phyloP scores from a whole-genome alignment of 805 yeast genomes.

The Hanseniaspora singularis region DNA sequence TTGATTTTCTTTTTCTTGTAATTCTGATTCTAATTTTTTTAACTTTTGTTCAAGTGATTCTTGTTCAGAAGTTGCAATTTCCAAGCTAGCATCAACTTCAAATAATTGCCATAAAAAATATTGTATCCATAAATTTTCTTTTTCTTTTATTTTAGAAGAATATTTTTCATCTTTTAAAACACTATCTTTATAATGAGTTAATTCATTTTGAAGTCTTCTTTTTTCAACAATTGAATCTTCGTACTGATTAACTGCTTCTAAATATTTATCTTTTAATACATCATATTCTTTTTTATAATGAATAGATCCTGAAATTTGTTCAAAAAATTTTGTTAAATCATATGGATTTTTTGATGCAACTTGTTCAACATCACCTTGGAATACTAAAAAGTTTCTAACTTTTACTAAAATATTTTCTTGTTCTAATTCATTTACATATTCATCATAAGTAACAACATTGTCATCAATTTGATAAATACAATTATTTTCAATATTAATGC shows the following conservation, averaged over 20 bases:
- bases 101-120: conserved; percentile 53
- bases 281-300: conserved; percentile 62
- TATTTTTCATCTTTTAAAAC: conserved; percentile 58
- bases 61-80: conserved; percentile 21
- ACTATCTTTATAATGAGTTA: conserved; percentile 67
- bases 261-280: conserved; percentile 47
- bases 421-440: conserved; percentile 56
- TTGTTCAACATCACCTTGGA: conserved; percentile 93
- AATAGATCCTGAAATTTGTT: conserved; percentile 70
- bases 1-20: not conserved
- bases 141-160: conserved; percentile 42
- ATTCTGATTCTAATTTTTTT: not conserved
- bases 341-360: conserved; percentile 76
- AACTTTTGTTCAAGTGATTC: conserved; percentile 13
- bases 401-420: conserved; percentile 72
- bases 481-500: conserved; percentile 44
- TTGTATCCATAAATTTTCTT: conserved; percentile 35
- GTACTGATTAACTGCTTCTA: conserved; percentile 51
- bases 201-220: conserved; percentile 58
- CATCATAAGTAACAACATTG: conserved; percentile 45
- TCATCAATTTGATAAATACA: conserved; percentile 61
- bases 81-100: conserved; percentile 39
- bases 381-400: conserved; percentile 83
- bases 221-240: conserved; percentile 54
- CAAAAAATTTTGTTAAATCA: conserved; percentile 64